A percentile compares a stretch with the other conserved stretches of the same genome.
phyloP scores from a whole-genome alignment of 306 rosid species.

The Vachellia pachyceras region DNA sequence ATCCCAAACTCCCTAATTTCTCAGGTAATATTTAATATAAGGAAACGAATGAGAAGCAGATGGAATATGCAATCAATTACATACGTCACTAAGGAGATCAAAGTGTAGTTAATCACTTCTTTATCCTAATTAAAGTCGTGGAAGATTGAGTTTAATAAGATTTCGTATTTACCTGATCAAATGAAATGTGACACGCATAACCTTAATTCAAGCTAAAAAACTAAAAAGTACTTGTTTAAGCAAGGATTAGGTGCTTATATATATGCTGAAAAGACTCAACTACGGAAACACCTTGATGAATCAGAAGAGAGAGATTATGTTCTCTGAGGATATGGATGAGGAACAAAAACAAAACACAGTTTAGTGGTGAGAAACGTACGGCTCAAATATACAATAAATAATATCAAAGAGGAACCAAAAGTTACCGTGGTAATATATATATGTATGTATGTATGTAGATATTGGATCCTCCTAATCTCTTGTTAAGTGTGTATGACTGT shows the following conservation, averaged over 20 bases:
- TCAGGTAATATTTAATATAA: slow-evolving; percentile 9
- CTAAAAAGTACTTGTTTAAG: slow-evolving; percentile 19
- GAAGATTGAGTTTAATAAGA: slow-evolving; percentile 25
- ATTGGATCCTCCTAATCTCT: not conserved
- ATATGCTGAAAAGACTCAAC: slow-evolving; percentile 54
- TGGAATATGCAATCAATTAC: slow-evolving; percentile 47
- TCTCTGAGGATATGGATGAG: slow-evolving; percentile 46
- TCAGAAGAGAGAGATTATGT: slow-evolving; percentile 46
- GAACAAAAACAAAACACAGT: not conserved
- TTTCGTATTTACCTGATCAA: not conserved
- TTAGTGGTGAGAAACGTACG: not conserved
- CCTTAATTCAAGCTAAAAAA: not conserved
- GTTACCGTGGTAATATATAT: not conserved
- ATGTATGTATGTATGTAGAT: not conserved
- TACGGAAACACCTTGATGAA: slow-evolving; percentile 21
- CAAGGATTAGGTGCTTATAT: slow-evolving; percentile 28
- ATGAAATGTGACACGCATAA: not conserved
- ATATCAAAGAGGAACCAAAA: not conserved
- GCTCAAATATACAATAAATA: not conserved
- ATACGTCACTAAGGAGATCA: slow-evolving; percentile 13
- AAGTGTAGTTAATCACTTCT: slow-evolving; percentile 27
- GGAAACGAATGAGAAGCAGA: slow-evolving; percentile 31
- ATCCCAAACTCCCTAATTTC: slow-evolving; percentile 20
- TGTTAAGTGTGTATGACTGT: not conserved
- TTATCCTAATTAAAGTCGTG: slow-evolving; percentile 2